Evolutionary conservation across 1,139 yeast genomes (phyloP).

Genomic region (Kodamaea anthophila): DNA sequence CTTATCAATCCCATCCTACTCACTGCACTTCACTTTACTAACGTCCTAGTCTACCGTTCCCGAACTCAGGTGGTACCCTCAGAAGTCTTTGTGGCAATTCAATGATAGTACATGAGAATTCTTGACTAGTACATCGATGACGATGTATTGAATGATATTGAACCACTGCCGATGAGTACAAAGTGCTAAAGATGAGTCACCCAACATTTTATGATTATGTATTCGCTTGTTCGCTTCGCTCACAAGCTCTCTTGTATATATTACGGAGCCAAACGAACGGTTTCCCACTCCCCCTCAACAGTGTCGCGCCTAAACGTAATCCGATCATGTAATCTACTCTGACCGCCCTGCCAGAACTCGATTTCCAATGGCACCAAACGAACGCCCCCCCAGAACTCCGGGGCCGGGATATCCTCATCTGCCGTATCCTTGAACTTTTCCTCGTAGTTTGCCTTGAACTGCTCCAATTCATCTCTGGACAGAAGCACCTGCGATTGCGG

Average conservation of each 20-base stretch:
- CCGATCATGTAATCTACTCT: conserved; percentile 86
- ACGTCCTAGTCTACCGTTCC: too few relatives aligned
- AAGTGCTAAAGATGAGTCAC: too few relatives aligned
- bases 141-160: too few relatives aligned
- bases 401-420: conserved; percentile 73
- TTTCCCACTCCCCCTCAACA: conserved; percentile 49
- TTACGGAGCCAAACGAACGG: conserved; percentile 71
- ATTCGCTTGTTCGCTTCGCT: too few relatives aligned
- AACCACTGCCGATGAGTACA: too few relatives aligned
- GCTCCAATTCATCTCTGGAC: conserved; percentile 58
- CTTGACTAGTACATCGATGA: too few relatives aligned
- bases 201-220: too few relatives aligned
- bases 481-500: conserved; percentile 68
- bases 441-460: conserved; percentile 40
- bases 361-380: conserved; percentile 82
- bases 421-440: conserved; percentile 50
- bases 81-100: too few relatives aligned
- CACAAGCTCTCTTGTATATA: conserved; percentile 3
- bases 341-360: conserved; percentile 97
- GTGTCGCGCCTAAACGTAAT: conserved; percentile 60
- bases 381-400: conserved; percentile 94
- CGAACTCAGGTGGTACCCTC: too few relatives aligned
- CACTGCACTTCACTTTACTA: too few relatives aligned
- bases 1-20: too few relatives aligned
- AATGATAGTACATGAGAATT: too few relatives aligned